These are phyloP conservation scores for Calocybe gangraenosa DNA, from an alignment of 768 basidiomycete genomes.

Conservation along the genomic window DNA sequence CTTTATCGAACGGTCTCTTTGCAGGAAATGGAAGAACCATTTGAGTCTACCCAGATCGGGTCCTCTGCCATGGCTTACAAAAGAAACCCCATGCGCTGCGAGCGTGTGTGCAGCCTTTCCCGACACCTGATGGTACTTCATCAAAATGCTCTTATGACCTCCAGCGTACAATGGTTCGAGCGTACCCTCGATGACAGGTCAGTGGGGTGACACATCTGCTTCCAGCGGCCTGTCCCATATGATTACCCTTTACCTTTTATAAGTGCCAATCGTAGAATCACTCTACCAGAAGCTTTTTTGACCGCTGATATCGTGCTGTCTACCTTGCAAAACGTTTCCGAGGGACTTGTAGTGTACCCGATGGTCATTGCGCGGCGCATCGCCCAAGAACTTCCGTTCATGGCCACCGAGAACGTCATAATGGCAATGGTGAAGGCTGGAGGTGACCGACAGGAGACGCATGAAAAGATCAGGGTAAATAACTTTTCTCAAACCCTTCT, in stretches of 20 bases:
- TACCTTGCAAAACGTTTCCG: slow-evolving; percentile 93
- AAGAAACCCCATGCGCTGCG: slow-evolving; percentile 98
- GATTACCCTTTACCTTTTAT: not conserved
- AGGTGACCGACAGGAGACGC: slow-evolving; percentile 94
- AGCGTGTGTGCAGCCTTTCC: slow-evolving; percentile 95
- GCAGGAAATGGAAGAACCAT: slow-evolving; percentile 96
- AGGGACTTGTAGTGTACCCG: slow-evolving; percentile 99
- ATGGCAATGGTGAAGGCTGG: slow-evolving; percentile 97
- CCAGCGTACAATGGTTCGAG: slow-evolving; percentile 97
- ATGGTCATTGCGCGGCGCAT: slow-evolving; percentile 92
- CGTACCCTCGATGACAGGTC: slow-evolving; percentile 95
- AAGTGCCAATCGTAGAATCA: slow-evolving; percentile 94
- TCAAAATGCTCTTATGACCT: slow-evolving; percentile 94
- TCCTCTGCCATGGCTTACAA: slow-evolving; percentile 99
- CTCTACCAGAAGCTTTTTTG: slow-evolving; percentile 94
- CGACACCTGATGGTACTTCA: slow-evolving; percentile 94
- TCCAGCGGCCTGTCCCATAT: not conserved
- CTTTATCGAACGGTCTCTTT: not conserved
- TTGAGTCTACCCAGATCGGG: slow-evolving; percentile 98
- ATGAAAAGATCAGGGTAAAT: slow-evolving; percentile 87
- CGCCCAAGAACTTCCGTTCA: slow-evolving; percentile 94
- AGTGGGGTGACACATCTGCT: slow-evolving; percentile 3
- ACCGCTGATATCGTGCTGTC: slow-evolving; percentile 96
- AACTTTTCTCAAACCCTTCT: slow-evolving; percentile 3
- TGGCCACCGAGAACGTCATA: slow-evolving; percentile 99